Base-by-base conservation (phyloP, 495 filamentous ascomycete species). In the Penicillium arizonense region DNA sequence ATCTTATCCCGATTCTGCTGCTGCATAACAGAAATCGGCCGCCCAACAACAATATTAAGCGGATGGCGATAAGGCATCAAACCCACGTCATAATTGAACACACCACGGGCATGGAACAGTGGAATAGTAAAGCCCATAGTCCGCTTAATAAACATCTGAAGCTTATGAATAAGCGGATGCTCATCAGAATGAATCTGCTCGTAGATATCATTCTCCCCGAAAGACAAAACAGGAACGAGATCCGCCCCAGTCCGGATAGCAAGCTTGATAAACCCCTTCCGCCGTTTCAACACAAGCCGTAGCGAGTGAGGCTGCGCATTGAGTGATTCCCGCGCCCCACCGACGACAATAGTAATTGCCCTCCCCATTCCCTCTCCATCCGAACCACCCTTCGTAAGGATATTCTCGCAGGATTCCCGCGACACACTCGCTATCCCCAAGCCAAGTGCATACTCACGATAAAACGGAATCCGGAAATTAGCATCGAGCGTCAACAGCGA, bases 31-130 rank as follows among this genome's bases (percentile, higher is more conserved):
- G 79, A 75, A 49, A 96, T 88, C 3, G 91, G 89, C 50, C 79
- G 75, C 2, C 92, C 93, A 6, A 96, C 88, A 7, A 98, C 92
- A 32, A 96, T 80, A 62, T 97, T 93, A 36, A 98, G 58, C 13
- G 91, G 86, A 33, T 85, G 75, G 32, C 95, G 82, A 69, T 97
- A 97, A 6, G 94, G 94, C 89, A 97, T 88, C 47, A 97, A 64
- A 1, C 94, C 94, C 1, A 96, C 89, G 66, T 98, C 94, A 56
- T 98, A 97, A 63, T 98, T 98, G 69, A 97, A 97, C 8, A 97
- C 86, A 1, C 94, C 94, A 13, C 91, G 68, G 2, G 91, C 92
- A 71, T 96, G 92, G 51, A 97, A 85, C 26, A 96, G 71, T 3
- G 94, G 94, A 3, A 97, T 77, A 0, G 94, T 97, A 61, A 96